Conservation (phyloP, 2,329 filamentous ascomycete species). For the Pseudogymnoascus sp. region DNA sequence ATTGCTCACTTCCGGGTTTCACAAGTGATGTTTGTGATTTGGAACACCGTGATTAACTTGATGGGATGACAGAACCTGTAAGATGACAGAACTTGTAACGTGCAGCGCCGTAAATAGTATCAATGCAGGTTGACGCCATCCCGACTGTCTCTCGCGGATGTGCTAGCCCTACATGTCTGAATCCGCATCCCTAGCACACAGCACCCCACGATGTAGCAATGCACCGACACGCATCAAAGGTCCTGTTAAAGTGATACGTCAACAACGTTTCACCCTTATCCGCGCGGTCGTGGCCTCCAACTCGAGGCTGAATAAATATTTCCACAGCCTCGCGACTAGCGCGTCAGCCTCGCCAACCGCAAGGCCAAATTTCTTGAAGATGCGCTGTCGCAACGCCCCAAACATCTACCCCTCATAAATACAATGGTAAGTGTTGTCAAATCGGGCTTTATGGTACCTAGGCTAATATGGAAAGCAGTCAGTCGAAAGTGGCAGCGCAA, state of each 20-base stretch:
- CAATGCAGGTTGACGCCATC: neutral
- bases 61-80: neutral
- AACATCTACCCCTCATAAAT: conserved; percentile 1
- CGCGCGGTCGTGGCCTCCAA: neutral
- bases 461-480: neutral
- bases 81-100: neutral
- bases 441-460: neutral
- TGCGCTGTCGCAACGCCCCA: neutral
- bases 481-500: conserved; percentile 5
- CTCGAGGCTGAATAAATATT: conserved; percentile 8
- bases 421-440: neutral
- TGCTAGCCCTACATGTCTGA: conserved; percentile 1
- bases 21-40: neutral
- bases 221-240: neutral
- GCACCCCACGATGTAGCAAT: neutral
- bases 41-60: neutral
- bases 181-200: neutral
- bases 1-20: neutral
- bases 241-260: conserved; percentile 1
- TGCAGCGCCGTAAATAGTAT: neutral
- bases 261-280: neutral
- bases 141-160: neutral
- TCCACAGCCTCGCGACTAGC: conserved; percentile 5
- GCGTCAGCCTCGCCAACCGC: neutral
- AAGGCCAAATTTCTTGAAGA: conserved; percentile 1